Conservation (phyloP, 208 protist genomes). For the Giardia muris region DNA sequence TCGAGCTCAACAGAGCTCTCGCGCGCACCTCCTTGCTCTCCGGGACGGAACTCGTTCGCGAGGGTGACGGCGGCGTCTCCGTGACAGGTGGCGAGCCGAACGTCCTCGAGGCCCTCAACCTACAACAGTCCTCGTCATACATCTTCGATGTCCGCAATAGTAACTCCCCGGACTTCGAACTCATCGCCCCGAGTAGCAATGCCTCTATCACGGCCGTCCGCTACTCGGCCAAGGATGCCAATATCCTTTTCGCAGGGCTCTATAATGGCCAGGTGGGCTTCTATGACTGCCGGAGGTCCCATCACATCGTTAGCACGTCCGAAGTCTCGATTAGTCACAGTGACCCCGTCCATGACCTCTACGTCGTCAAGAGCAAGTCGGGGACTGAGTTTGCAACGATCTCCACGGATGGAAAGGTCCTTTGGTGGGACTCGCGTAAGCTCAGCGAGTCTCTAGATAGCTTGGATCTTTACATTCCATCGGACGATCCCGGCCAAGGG, state of each 20-base stretch:
- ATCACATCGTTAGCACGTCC: neutral
- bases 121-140: neutral
- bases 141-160: constrained; percentile 10
- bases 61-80: neutral
- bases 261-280: neutral
- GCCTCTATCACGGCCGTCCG: neutral
- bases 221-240: neutral
- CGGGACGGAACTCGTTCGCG: neutral
- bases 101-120: neutral
- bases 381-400: neutral
- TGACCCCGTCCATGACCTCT: neutral
- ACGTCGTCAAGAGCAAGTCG: constrained; percentile 14
- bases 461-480: neutral
- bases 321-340: neutral
- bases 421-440: neutral
- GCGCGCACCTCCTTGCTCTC: neutral
- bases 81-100: neutral
- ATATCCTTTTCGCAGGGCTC: constrained; percentile 3
- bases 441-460: neutral
- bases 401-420: neutral
- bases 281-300: neutral
- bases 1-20: neutral
- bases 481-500: neutral
- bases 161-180: neutral
- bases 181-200: neutral